Percentiles rank a stretch among this genome's conserved stretches.
phyloP scores from a whole-genome alignment of 208 protist genomes.

The Endotrypanum monterogeii region DNA sequence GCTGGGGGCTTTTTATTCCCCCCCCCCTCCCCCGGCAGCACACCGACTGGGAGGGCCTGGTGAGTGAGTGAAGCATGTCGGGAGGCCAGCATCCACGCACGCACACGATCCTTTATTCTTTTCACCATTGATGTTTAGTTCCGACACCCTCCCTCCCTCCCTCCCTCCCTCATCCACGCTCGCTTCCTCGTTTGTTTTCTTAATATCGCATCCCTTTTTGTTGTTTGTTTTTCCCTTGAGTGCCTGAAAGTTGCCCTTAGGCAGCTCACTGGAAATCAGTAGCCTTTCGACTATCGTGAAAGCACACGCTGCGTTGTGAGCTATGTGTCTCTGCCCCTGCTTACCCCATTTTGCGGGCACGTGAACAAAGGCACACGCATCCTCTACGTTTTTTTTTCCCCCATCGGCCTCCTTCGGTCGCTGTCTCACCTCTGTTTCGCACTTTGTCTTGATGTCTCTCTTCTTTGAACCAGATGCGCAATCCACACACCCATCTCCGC shows the following conservation, averaged over 20 bases:
- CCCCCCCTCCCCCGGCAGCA: too few species aligned
- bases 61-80: neutral
- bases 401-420: neutral
- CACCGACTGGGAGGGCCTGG: too few species aligned
- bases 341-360: neutral
- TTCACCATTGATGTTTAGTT: too few species aligned
- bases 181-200: neutral
- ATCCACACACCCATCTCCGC: neutral
- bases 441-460: neutral
- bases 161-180: neutral
- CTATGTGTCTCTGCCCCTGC: neutral
- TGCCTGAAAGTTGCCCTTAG: neutral
- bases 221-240: neutral
- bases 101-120: neutral
- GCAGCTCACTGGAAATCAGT: neutral
- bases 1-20: too few species aligned
- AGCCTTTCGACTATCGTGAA: neutral
- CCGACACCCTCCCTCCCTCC: neutral
- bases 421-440: neutral
- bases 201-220: too few species aligned
- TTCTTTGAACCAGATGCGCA: neutral
- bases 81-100: neutral
- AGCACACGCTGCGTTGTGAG: neutral
- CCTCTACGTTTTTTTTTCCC: neutral
- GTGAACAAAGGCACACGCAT: neutral